Conservation (phyloP, 768 basidiomycete genomes). For the Xerocomellus dryophilus region DNA sequence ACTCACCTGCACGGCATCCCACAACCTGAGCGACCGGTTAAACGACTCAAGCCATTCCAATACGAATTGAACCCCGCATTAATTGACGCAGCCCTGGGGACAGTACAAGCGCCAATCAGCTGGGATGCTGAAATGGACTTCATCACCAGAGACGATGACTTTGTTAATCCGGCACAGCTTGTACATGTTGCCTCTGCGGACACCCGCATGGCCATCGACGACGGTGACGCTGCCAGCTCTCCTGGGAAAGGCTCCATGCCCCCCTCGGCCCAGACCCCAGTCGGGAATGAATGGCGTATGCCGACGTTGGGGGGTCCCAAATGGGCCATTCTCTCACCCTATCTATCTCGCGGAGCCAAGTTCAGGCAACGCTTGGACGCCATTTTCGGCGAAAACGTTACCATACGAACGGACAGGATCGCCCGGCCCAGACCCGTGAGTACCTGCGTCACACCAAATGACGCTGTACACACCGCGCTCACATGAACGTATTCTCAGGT, state of each 20-base stretch:
- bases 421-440: conserved; percentile 25
- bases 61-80: conserved; percentile 19
- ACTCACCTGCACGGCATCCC: neutral
- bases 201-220: neutral
- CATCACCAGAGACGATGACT: neutral
- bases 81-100: conserved; percentile 26
- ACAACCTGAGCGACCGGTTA: conserved; percentile 10
- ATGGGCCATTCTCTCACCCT: conserved; percentile 3
- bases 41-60: conserved; percentile 18
- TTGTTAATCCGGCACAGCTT: neutral
- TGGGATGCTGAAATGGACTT: conserved; percentile 17
- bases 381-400: conserved; percentile 18
- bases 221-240: neutral
- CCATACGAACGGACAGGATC: conserved; percentile 22
- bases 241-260: neutral
- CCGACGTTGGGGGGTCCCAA: neutral
- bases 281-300: neutral
- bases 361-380: conserved; percentile 20
- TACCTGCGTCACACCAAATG: neutral
- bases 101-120: conserved; percentile 18
- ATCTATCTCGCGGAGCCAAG: conserved; percentile 17
- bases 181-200: neutral
- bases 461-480: neutral
- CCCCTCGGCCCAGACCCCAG: neutral
- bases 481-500: conserved; percentile 8